Evolutionary conservation across 202 grass and related monocot genomes (phyloP).

Genomic region (Eragrostis tef): DNA sequence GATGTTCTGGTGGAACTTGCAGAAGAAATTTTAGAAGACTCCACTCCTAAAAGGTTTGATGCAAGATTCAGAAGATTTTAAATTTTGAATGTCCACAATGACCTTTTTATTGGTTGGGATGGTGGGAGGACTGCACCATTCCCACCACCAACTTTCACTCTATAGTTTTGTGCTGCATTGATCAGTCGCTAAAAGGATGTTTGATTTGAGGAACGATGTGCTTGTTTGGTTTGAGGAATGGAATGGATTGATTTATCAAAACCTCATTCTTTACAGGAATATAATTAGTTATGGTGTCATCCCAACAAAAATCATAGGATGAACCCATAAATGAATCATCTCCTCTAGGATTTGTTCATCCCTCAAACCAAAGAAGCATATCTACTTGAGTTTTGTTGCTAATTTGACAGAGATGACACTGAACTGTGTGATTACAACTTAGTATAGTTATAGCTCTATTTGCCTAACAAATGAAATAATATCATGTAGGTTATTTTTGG

Average conservation of each 20-base stretch:
- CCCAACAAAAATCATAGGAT: not conserved
- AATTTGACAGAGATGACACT: constrained; percentile 7
- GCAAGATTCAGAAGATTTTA: not conserved
- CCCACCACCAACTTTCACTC: not conserved
- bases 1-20: constrained; percentile 63
- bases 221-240: not conserved
- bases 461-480: constrained; percentile 10
- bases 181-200: not conserved
- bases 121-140: not conserved
- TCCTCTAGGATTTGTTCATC: not conserved
- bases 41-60: constrained; percentile 55
- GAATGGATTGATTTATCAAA: not conserved
- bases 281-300: not conserved
- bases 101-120: constrained; percentile 9
- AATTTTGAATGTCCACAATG: not conserved
- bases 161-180: constrained; percentile 6
- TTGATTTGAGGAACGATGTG: not conserved
- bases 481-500: constrained; percentile 59
- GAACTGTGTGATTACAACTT: constrained; percentile 9
- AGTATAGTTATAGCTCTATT: not conserved
- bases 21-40: constrained; percentile 66
- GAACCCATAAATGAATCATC: not conserved
- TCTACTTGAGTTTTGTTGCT: not conserved
- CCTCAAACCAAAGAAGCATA: not conserved
- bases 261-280: not conserved